Evolutionary conservation across 2,329 filamentous ascomycete genomes (phyloP).

Genomic region (Clonostachys chloroleuca): DNA sequence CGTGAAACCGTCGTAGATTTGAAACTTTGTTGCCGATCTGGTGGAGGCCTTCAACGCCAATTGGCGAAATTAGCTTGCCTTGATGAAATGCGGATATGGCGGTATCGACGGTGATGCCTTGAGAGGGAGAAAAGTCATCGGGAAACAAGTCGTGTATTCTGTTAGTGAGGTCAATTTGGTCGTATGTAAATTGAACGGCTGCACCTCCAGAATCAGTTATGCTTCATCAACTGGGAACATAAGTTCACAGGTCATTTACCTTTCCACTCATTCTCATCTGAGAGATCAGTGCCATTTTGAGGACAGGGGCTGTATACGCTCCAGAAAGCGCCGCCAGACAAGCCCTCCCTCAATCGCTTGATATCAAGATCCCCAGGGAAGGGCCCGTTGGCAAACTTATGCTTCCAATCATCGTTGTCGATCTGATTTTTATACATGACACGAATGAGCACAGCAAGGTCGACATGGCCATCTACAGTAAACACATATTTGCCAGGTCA

Average conservation of each 20-base stretch:
- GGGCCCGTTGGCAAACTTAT: slow-evolving; percentile 67
- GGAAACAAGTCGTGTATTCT: slow-evolving; percentile 62
- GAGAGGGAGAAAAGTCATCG: slow-evolving; percentile 66
- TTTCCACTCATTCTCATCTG: slow-evolving; percentile 47
- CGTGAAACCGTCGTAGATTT: slow-evolving; percentile 71
- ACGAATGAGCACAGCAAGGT: slow-evolving; percentile 74
- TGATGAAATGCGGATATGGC: slow-evolving; percentile 57
- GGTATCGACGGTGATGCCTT: slow-evolving; percentile 51
- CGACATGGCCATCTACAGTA: slow-evolving; percentile 77
- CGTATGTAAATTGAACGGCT: slow-evolving; percentile 64
- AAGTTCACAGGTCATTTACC: background rate
- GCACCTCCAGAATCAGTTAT: background rate
- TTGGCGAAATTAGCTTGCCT: slow-evolving; percentile 68
- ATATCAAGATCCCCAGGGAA: slow-evolving; percentile 73
- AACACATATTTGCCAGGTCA: background rate
- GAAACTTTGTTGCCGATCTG: slow-evolving; percentile 84
- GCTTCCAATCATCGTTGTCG: slow-evolving; percentile 67
- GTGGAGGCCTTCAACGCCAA: slow-evolving; percentile 84
- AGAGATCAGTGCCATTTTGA: slow-evolving; percentile 65
- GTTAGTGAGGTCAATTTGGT: slow-evolving; percentile 71
- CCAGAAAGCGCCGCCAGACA: slow-evolving; percentile 88
- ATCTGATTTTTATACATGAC: slow-evolving; percentile 70
- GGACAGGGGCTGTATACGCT: slow-evolving; percentile 81
- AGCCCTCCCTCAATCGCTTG: slow-evolving; percentile 65
- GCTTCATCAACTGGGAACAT: background rate